A percentile compares a stretch with the other conserved stretches of the same genome.
phyloP scores from a whole-genome alignment of 179 eudicot genomes.

The Corrigiola litoralis region DNA sequence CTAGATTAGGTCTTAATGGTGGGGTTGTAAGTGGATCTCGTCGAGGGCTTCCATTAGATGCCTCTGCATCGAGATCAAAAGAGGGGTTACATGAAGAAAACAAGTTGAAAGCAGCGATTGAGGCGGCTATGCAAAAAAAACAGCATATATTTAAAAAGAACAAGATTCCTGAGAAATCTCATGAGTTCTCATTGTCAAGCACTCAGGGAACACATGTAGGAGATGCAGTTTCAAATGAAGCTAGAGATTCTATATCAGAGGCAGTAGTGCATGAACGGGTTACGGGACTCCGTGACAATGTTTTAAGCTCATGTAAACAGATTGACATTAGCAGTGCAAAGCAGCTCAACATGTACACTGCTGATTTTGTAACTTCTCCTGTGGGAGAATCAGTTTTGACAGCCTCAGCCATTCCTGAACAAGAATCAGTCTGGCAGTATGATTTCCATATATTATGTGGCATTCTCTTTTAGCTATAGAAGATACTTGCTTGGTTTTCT shows the following conservation, averaged over 20 bases:
- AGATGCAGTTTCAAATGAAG: constrained; percentile 29
- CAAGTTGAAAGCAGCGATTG: constrained; percentile 73
- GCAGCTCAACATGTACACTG: constrained; percentile 35
- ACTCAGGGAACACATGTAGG: constrained; percentile 31
- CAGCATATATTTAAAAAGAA: constrained; percentile 55
- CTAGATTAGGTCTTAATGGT: constrained; percentile 32
- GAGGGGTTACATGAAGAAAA: constrained; percentile 46
- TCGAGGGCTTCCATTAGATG: constrained; percentile 33
- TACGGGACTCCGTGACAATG: constrained; percentile 14
- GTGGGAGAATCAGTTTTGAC: constrained; percentile 34
- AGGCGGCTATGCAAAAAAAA: constrained; percentile 79
- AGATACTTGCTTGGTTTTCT: constrained; percentile 2
- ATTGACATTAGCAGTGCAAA: constrained; percentile 25
- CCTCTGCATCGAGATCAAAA: constrained; percentile 38
- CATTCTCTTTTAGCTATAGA: background rate
- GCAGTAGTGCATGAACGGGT: constrained; percentile 36
- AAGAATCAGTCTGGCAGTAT: constrained; percentile 88
- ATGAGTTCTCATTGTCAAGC: constrained; percentile 38
- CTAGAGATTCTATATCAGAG: constrained; percentile 23
- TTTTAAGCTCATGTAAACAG: constrained; percentile 33
- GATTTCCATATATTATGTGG: constrained; percentile 23
- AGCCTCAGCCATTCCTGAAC: constrained; percentile 65
- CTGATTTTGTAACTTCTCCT: constrained; percentile 30
- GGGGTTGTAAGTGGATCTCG: constrained; percentile 28
- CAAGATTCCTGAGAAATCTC: constrained; percentile 44